Evolutionary conservation across 176 grass and related monocot genomes (phyloP).

Genomic region (Panicum miliaceum): DNA sequence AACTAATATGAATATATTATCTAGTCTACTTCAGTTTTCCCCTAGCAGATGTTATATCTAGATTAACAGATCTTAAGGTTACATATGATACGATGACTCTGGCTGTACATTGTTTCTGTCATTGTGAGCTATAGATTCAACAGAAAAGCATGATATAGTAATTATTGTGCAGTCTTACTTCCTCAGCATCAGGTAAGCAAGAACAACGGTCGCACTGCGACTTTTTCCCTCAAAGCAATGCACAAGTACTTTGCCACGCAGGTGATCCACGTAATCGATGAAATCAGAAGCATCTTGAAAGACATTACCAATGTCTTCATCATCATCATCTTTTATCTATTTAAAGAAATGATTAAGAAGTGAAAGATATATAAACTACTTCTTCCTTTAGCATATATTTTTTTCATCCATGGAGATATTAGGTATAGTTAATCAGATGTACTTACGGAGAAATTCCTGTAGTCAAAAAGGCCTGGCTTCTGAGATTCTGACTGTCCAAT

Average conservation of each 20-base stretch:
- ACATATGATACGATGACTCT: neutral
- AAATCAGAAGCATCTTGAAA: conserved; percentile 96
- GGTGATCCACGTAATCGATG: conserved; percentile 69
- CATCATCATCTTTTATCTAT: conserved; percentile 83
- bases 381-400: neutral
- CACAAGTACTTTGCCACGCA: conserved; percentile 82
- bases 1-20: neutral
- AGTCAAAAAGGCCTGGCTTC: conserved; percentile 69
- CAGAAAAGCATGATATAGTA: neutral
- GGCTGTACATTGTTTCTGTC: neutral
- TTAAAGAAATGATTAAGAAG: conserved; percentile 31
- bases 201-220: conserved; percentile 83
- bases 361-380: neutral
- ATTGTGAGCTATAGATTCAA: neutral
- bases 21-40: neutral
- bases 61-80: neutral
- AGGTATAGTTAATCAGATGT: neutral
- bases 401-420: conserved; percentile 5
- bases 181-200: conserved; percentile 87
- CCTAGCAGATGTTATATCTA: neutral
- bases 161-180: conserved; percentile 57
- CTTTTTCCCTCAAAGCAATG: conserved; percentile 99
- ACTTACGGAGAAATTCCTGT: conserved; percentile 92
- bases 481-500: conserved; percentile 92
- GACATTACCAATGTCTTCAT: conserved; percentile 79